A percentile compares a stretch with the other conserved stretches of the same genome.
Conservation (phyloP, 805 yeast species). For the Zygoascus bituminiphila region DNA sequence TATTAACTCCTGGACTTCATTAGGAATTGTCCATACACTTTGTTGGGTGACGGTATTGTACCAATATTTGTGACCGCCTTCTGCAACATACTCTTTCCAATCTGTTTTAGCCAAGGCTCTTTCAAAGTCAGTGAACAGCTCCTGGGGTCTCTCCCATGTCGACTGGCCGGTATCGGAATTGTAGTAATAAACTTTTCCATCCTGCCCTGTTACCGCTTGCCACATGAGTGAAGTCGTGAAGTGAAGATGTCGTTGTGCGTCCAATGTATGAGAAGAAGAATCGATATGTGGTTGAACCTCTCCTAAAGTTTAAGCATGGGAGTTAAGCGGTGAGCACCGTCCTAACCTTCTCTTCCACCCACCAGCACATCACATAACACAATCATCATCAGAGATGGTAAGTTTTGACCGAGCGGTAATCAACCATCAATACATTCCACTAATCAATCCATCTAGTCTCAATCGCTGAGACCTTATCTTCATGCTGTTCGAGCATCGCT, state of each 20-base stretch:
- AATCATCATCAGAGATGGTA: too few species aligned
- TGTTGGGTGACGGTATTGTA: slow-evolving; percentile 55
- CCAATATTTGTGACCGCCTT: slow-evolving; percentile 59
- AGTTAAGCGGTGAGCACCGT: too few species aligned
- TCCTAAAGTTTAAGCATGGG: too few species aligned
- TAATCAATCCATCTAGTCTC: slow-evolving; percentile 51
- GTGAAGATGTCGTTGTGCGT: not conserved
- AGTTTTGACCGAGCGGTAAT: too few species aligned
- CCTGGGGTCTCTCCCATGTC: slow-evolving; percentile 75
- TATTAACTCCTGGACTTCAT: slow-evolving; percentile 29
- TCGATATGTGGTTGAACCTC: too few species aligned
- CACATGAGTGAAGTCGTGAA: slow-evolving; percentile 32
- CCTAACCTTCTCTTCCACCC: too few species aligned
- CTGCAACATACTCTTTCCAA: slow-evolving; percentile 45
- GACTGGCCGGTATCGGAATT: slow-evolving; percentile 58
- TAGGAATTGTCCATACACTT: slow-evolving; percentile 78
- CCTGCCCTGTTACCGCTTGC: slow-evolving; percentile 56
- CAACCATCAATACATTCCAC: too few species aligned
- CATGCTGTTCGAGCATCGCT: slow-evolving; percentile 89
- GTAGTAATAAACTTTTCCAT: slow-evolving; percentile 66
- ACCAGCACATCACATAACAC: too few species aligned
- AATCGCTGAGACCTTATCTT: slow-evolving; percentile 90
- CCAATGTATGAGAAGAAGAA: too few species aligned
- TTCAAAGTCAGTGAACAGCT: slow-evolving; percentile 29
- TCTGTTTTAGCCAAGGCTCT: slow-evolving; percentile 43